A percentile compares a stretch with the other conserved stretches of the same genome.
These are phyloP conservation scores for Mycena metata DNA, from an alignment of 768 basidiomycete genomes.

Conservation along the genomic window DNA sequence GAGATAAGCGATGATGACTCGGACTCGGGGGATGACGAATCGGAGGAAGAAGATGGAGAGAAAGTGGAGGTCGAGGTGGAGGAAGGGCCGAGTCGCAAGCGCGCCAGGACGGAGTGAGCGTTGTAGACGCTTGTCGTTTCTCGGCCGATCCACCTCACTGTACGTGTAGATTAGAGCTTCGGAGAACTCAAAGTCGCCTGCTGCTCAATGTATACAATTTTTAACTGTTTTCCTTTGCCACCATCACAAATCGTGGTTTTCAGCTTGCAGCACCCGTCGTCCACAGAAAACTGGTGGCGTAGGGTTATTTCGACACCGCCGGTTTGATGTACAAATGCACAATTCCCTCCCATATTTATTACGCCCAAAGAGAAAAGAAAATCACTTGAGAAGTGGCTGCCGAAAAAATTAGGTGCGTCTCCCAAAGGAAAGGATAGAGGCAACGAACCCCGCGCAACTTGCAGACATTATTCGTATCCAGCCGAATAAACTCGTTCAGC, in stretches of 20 bases:
- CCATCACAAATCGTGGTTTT: too few species aligned
- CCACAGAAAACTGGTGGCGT: too few species aligned
- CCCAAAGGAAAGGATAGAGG: background rate
- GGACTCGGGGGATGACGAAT: background rate
- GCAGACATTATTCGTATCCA: constrained; percentile 16
- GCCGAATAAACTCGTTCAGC: constrained; percentile 20
- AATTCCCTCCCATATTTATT: too few species aligned
- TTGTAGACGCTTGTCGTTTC: background rate
- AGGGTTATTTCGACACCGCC: too few species aligned
- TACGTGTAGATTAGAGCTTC: too few species aligned
- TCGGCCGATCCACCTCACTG: background rate
- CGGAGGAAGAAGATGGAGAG: background rate
- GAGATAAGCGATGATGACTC: background rate
- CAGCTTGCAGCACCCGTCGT: too few species aligned
- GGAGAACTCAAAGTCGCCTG: too few species aligned
- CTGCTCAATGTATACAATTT: too few species aligned
- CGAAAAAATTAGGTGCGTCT: background rate
- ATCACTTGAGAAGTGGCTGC: constrained; percentile 7
- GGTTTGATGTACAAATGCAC: too few species aligned
- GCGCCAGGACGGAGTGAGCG: background rate
- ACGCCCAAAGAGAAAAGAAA: background rate
- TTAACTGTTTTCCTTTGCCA: too few species aligned
- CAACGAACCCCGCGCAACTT: constrained; percentile 24
- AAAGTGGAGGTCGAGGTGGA: background rate
- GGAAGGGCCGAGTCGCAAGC: constrained; percentile 13